Conservation (phyloP, 306 rosid species). For the Glycyrrhiza uralensis region DNA sequence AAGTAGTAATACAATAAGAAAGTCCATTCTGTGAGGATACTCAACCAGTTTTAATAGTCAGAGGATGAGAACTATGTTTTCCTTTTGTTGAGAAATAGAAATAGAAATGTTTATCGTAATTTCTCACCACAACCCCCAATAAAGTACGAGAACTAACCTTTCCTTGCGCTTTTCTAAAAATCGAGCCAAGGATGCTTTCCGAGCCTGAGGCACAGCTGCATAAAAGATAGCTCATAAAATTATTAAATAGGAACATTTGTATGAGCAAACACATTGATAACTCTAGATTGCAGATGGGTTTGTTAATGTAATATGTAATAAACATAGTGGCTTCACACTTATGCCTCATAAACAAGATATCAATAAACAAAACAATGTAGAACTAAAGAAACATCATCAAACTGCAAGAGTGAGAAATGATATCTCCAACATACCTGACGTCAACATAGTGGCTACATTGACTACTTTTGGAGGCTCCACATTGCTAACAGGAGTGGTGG, state of each 20-base stretch:
- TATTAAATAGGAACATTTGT: slow-evolving; percentile 7
- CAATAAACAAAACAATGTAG: neutral
- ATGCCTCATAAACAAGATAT: neutral
- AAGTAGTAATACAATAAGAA: neutral
- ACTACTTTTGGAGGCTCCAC: slow-evolving; percentile 54
- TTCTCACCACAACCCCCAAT: neutral
- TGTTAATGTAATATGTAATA: neutral
- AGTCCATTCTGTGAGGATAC: neutral
- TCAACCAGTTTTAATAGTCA: neutral
- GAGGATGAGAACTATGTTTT: neutral
- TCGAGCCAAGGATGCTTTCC: slow-evolving; percentile 89
- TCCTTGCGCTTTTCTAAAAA: slow-evolving; percentile 94
- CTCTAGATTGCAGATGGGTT: neutral
- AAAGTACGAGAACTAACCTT: slow-evolving; percentile 45
- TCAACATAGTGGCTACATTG: slow-evolving; percentile 47
- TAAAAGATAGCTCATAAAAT: slow-evolving; percentile 10
- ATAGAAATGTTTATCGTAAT: too few relatives aligned
- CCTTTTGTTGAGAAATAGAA: neutral
- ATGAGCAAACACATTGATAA: slow-evolving; percentile 2
- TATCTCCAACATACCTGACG: slow-evolving; percentile 55
- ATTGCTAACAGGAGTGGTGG: slow-evolving; percentile 52
- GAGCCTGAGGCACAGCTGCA: slow-evolving; percentile 85
- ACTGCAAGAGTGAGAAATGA: neutral
- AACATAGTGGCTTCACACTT: too few relatives aligned
- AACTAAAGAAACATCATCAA: neutral